Evolutionary conservation across 1,139 yeast species (phyloP), one percentile per base, ranked within the genome.

Genomic region (Kurtzmaniella natalensis): DNA sequence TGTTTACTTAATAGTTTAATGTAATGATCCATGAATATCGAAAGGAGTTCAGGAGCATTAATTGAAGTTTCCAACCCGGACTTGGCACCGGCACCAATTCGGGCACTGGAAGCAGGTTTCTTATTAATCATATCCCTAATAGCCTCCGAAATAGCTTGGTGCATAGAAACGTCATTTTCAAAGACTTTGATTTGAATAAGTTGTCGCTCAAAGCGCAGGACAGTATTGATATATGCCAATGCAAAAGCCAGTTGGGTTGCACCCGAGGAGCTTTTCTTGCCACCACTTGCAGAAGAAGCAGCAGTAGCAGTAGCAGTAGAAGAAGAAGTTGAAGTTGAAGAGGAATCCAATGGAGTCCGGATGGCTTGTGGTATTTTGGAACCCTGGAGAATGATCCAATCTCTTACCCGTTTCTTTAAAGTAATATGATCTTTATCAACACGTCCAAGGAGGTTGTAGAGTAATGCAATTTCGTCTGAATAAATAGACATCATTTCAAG

Each of bases 11-110:
- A 64, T 50, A 76, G 85, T 54, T 78, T 83, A 50, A 80, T 76
- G 41, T 69, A 66, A 39, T 76, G 80, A 55, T 89, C 96, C 56
- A 89, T 74, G 54, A 72, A 88, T 5, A 83, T 58, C 0, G 95
- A 83, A 29, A 89, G 57, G 41, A 72, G 73, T 49, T 89, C 96
- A 0, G 94, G 74, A 0, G 84, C 75, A 45, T 76, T 77, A 2
- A 59, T 53, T 2, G 61, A 52, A 33, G 74, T 70, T 27, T 61
- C 18, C n/a, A 11, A 11, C 7, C 18, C 10, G 18, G 7, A 3
- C 19, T 10, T 17, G 18, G 28, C 10, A 17, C 11, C 11, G 8
- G 28, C 10, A n/a, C n/a, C n/a, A n/a, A n/a, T n/a, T n/a, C n/a
- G n/a, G n/a, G n/a, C n/a, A n/a, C n/a, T n/a, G n/a, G n/a, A n/a